Evolutionary conservation across 805 yeast genomes (phyloP), one percentile per base, ranked within the genome.

Genomic region (Saturnispora ahearnii): DNA sequence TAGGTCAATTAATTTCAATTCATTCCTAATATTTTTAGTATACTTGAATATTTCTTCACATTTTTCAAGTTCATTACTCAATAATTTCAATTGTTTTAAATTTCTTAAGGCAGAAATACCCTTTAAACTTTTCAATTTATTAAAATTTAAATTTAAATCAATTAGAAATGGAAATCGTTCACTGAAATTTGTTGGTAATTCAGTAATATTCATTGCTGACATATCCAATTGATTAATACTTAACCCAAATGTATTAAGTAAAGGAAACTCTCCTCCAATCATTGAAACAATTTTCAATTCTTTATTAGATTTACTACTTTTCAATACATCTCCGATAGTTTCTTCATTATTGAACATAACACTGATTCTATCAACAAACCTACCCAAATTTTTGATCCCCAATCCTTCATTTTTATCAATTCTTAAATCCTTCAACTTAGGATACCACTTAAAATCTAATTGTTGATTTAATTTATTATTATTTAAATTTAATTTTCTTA

Each of bases 141-240:
- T 78, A 62, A 78, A 78, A 51, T 75, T 77, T 48, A 78, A 64
- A 53, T 77, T 76, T 49, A 78, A 59, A 44, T 73, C 75, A 21
- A 68, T 52, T 40, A 78, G 63, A 51, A 76, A 67, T 28, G 81
- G 80, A 56, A 77, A 77, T 34, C 65, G 44, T 2, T 57, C 49
- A 6, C 65, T 57, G 49, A 78, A 71, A 9, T 62, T 56, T 0
- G 29, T 42, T 0, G 81, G 79, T 15, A 77, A 56, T 1, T 49
- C 36, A 3, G 60, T 59, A n/a, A 77, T 53, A 40, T 69, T 68
- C 67, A 73, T 70, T 0, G 81, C 79, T 0, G 78, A 66, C n/a
- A 78, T 53, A n/a, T 65, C 66, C 41, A 78, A 58, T 13, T 56
- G 59, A 30, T 64, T 70, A 12, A 78, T 57, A 56, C 70, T 72